Base-by-base conservation (phyloP, 2,329 filamentous ascomycete species). In the Aureobasidium sp. region DNA sequence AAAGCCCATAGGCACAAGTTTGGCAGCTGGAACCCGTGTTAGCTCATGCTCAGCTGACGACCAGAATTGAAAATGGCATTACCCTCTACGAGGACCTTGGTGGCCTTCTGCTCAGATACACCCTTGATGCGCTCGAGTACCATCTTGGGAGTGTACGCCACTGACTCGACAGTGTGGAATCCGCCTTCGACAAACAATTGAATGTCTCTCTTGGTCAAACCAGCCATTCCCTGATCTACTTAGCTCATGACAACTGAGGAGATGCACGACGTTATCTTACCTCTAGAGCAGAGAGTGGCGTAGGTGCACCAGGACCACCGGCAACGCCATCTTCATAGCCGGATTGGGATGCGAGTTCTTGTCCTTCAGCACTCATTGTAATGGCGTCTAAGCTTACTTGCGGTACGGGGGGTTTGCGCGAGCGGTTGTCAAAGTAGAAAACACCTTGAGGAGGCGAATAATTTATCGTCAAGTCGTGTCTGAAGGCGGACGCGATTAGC, bases 1-100 rank as follows among this genome's bases (percentile, higher is more conserved):
- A 74, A 99, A 99, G 46, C 94, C 94, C 92, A 99, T 96, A 0
- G 94, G 94, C 0, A 99, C 94, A 57, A 97, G 84, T 75, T 97
- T 99, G 1, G 91, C 92, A 32, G 93, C 93, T 95, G 68, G 13
- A 10, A 42, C 48, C 9, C 50, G 13, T 10, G 56, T 69, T 47
- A 65, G 63, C 1, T 56, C 56, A 52, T 34, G 17, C 48, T 17
- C 42, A 56, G 20, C 20, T 20, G 12, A 9, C 1, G 47, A 57
- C 23, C 37, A 20, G 26, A 10, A 51, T 12, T n/a, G 44, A 61
- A 46, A 13, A 51, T n/a, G n/a, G 65, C 77, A 2, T 67, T 74
- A 93, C 92, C 92, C 81, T 97, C 94, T 15, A 85, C 86, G 32
- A 99, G 80, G 44, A 99, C 87, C 72, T 97, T 97, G 37, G 85